These are phyloP conservation scores for Lipomyces oligophaga DNA, from an alignment of 805 yeast species.

Conservation along the genomic window DNA sequence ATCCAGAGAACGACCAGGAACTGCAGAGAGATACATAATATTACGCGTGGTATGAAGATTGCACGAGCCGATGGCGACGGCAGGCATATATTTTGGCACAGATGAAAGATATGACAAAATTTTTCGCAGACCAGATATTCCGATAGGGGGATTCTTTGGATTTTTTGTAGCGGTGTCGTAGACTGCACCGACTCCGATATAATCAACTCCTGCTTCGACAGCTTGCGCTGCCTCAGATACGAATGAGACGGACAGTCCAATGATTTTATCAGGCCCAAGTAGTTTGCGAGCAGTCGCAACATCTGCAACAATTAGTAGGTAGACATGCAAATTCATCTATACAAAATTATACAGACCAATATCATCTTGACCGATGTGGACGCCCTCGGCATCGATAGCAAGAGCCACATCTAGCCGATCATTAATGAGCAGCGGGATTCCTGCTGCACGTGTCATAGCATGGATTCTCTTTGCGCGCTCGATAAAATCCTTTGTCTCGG, in stretches of 20 bases:
- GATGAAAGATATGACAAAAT: slow-evolving; percentile 40
- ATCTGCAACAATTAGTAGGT: slow-evolving; percentile 28
- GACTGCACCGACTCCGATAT: slow-evolving; percentile 80
- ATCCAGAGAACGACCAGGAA: slow-evolving; percentile 48
- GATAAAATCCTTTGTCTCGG: slow-evolving; percentile 66
- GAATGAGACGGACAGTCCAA: slow-evolving; percentile 73
- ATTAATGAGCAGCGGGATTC: slow-evolving; percentile 76
- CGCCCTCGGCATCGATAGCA: slow-evolving; percentile 86
- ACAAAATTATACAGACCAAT: slow-evolving; percentile 43
- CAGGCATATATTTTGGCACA: slow-evolving; percentile 38
- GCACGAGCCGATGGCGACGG: slow-evolving; percentile 82
- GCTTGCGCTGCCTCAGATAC: slow-evolving; percentile 54
- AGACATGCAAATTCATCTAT: not conserved
- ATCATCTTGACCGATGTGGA: slow-evolving; percentile 91
- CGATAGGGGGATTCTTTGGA: slow-evolving; percentile 55
- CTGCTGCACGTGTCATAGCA: slow-evolving; percentile 52
- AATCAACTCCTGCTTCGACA: slow-evolving; percentile 57
- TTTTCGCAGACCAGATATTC: slow-evolving; percentile 60
- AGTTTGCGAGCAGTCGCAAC: slow-evolving; percentile 54
- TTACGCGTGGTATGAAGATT: slow-evolving; percentile 58
- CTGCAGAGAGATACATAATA: slow-evolving; percentile 50
- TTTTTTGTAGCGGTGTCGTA: slow-evolving; percentile 72
- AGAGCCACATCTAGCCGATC: slow-evolving; percentile 86
- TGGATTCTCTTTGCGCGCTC: slow-evolving; percentile 59
- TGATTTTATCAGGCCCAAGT: slow-evolving; percentile 67